Evolutionary conservation across 2,329 filamentous ascomycete species (phyloP), one percentile per base, ranked within the genome.

Genomic region (Fusarium lyarnte): DNA sequence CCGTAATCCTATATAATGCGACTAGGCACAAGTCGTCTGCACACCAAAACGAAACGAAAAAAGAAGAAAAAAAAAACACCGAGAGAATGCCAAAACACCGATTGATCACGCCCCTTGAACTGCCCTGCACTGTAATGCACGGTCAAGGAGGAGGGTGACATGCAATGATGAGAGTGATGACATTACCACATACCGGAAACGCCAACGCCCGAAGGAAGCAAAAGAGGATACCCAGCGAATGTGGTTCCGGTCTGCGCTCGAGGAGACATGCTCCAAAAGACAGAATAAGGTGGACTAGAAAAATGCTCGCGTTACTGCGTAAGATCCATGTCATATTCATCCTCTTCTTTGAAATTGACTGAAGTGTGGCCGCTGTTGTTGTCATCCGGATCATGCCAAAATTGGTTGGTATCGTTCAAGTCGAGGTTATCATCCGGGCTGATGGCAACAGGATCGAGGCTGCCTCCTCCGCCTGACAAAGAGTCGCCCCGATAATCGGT

Each of bases 401-500:
- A 90, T 64, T 87, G 86, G 53, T 83, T 89, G 77, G 83, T 78
- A 51, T 88, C 86, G 38, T 81, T 82, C 57, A 88, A 78, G 70
- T 89, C 87, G 47, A 80, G 81, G 54, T 81, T 84, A 31, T 83
- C 84, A 52, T 82, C 81, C 13, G 82, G 82, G 47, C 82, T 83
- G 67, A 83, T 78, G 35, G 79, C 78, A 51, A 83, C 77, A 36
- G 80, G 76, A 66, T 83, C 82, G 53, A 82, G 78, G 59, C 78
- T 80, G 49, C 78, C 76, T n/a, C 78, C 76, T 51, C 79, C 43
- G 58, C 87, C 86, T 66, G 88, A 87, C 29, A 95, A 78, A 13
- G 92, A 85, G 51, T 97, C 94, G 46, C 96, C 96, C 66, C 94
- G 92, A 77, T 95, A 90, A 81, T 97, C 96, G 51, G 96, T 99